These are phyloP conservation scores for Geotrichum candidum DNA, from an alignment of 1,139 yeast species.

Conservation along the genomic window DNA sequence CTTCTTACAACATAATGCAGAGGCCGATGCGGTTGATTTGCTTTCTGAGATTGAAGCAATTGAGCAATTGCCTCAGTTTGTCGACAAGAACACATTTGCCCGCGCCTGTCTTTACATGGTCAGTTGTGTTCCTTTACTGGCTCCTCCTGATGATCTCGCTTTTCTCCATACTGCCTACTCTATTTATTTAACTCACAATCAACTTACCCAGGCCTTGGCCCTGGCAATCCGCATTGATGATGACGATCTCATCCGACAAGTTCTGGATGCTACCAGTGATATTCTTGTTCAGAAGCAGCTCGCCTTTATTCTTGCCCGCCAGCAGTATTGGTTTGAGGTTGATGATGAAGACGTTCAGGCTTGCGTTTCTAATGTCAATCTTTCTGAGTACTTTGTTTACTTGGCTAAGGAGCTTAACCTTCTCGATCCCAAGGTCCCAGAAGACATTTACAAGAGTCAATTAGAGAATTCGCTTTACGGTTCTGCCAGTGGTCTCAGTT, in stretches of 20 bases:
- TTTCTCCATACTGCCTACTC: conserved; percentile 88
- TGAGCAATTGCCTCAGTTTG: conserved; percentile 73
- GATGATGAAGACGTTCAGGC: conserved; percentile 78
- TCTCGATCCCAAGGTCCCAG: conserved; percentile 87
- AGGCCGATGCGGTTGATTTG: conserved; percentile 95
- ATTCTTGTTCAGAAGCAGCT: conserved; percentile 75
- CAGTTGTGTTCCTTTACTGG: conserved; percentile 89
- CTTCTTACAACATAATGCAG: conserved; percentile 91
- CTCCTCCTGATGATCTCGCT: conserved; percentile 88
- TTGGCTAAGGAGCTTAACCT: conserved; percentile 82
- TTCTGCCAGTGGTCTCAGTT: conserved; percentile 64
- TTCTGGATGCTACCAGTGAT: conserved; percentile 71
- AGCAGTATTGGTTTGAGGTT: conserved; percentile 69
- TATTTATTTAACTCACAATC: conserved; percentile 72
- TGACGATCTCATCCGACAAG: conserved; percentile 67
- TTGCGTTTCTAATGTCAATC: conserved; percentile 71
- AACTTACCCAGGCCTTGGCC: conserved; percentile 82
- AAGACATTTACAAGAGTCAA: conserved; percentile 89
- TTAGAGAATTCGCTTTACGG: conserved; percentile 64
- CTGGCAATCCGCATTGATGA: conserved; percentile 87
- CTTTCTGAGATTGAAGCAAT: conserved; percentile 83
- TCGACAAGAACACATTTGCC: conserved; percentile 76
- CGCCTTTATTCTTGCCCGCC: conserved; percentile 84
- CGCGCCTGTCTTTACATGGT: conserved; percentile 93
- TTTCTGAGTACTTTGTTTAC: conserved; percentile 74